These are phyloP conservation scores for Russula emetica DNA, from an alignment of 768 basidiomycete genomes.

Conservation along the genomic window DNA sequence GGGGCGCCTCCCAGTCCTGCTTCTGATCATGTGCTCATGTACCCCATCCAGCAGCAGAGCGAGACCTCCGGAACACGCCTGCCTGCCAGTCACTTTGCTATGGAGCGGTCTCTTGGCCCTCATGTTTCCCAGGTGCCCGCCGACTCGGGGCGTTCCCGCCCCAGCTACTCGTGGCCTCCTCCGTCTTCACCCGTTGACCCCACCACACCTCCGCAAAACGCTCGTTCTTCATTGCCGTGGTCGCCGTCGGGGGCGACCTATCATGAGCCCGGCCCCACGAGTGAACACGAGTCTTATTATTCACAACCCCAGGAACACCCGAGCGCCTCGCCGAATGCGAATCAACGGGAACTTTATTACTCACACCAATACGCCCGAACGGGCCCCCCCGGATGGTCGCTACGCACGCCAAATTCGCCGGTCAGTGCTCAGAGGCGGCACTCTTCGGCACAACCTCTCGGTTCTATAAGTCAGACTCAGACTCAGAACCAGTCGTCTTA, in stretches of 20 bases:
- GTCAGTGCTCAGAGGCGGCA: conserved; percentile 15
- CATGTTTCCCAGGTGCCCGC: conserved; percentile 10
- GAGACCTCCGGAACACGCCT: conserved; percentile 4
- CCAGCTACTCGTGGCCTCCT: conserved; percentile 21
- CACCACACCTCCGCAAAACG: conserved; percentile 2
- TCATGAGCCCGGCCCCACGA: background rate
- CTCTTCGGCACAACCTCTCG: conserved; percentile 8
- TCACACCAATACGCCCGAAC: conserved; percentile 13
- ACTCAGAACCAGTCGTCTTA: conserved; percentile 8
- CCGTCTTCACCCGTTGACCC: conserved; percentile 13
- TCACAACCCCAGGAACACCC: conserved; percentile 10
- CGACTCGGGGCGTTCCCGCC: conserved; percentile 4
- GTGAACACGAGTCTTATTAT: conserved; percentile 9
- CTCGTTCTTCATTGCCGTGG: conserved; percentile 10
- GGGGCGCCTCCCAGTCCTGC: conserved; percentile 5
- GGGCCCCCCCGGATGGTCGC: conserved; percentile 13
- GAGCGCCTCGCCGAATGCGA: conserved; percentile 6
- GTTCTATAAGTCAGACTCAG: conserved; percentile 11
- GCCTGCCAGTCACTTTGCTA: conserved; percentile 2
- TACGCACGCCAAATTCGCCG: conserved; percentile 12
- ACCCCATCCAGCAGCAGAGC: conserved; percentile 17
- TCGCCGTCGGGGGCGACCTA: background rate
- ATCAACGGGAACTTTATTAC: conserved; percentile 14
- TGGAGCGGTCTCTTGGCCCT: conserved; percentile 3
- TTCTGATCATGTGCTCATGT: conserved; percentile 16